Percentiles rank a stretch among this genome's conserved stretches.
phyloP scores from a whole-genome alignment of 768 basidiomycete genomes.

The Leccinellum albellum region DNA sequence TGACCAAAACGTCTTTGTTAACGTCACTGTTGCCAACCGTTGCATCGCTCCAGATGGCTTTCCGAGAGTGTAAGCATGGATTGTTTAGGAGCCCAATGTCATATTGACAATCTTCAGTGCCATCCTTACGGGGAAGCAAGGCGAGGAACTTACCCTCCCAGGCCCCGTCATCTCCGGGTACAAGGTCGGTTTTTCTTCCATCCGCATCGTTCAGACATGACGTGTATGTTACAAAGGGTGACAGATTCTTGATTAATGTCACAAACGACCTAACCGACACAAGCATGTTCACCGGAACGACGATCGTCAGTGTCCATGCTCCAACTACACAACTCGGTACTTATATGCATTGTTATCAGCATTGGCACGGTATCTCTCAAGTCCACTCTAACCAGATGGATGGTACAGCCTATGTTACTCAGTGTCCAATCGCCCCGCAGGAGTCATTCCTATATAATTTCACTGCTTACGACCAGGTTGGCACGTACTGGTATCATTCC shows the following conservation, averaged over 20 bases:
- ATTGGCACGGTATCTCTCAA: constrained; percentile 30
- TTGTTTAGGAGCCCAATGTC: too few species aligned
- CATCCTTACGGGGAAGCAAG: constrained; percentile 33
- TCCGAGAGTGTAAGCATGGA: constrained; percentile 5
- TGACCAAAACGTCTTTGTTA: background rate
- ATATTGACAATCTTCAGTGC: constrained; percentile 19
- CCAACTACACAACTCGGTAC: too few species aligned
- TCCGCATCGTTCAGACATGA: background rate
- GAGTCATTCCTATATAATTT: constrained; percentile 38
- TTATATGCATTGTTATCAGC: constrained; percentile 14
- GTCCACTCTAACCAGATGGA: constrained; percentile 22
- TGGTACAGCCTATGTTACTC: constrained; percentile 37
- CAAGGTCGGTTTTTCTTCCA: constrained; percentile 23
- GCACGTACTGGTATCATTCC: constrained; percentile 38
- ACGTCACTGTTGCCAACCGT: constrained; percentile 1
- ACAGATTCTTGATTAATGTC: constrained; percentile 16
- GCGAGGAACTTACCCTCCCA: constrained; percentile 29
- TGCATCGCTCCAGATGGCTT: constrained; percentile 14
- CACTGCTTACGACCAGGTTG: constrained; percentile 27
- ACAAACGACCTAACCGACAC: constrained; percentile 18
- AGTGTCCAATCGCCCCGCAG: constrained; percentile 37
- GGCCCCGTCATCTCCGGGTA: constrained; percentile 39
- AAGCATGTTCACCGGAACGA: constrained; percentile 18
- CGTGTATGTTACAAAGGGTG: constrained; percentile 9
- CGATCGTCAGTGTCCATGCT: constrained; percentile 15